These are phyloP conservation scores for Venturia oleaginea DNA, from an alignment of 2,329 filamentous ascomycete genomes.

Conservation along the genomic window DNA sequence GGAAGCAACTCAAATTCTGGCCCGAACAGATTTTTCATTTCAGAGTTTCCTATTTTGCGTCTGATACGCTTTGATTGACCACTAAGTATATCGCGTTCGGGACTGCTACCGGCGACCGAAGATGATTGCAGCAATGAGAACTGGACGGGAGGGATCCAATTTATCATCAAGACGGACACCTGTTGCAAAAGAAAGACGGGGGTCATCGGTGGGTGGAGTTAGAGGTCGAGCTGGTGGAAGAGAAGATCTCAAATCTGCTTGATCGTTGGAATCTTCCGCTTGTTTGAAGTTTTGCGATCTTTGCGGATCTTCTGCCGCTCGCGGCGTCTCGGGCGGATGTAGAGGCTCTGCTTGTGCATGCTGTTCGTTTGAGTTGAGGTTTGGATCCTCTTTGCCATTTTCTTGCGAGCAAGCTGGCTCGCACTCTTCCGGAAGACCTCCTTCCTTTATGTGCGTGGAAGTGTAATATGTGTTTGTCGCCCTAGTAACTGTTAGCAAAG, in stretches of 20 bases:
- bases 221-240: neutral
- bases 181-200: neutral
- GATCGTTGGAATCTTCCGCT: neutral
- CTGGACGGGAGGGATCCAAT: neutral
- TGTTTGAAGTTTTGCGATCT: neutral
- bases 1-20: neutral
- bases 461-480: neutral
- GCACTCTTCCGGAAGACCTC: neutral
- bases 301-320: neutral
- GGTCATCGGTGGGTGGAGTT: neutral
- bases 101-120: conserved; percentile 1
- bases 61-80: neutral
- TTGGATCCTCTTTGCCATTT: neutral
- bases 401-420: neutral
- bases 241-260: neutral
- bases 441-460: neutral
- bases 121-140: neutral
- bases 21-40: neutral
- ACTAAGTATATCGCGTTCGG: neutral
- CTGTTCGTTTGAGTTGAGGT: neutral
- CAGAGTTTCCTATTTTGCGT: neutral
- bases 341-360: neutral
- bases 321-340: neutral
- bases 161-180: neutral
- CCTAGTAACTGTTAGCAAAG: neutral